Conservation (phyloP, 805 yeast genomes). For the Kuraishia ogatae region DNA sequence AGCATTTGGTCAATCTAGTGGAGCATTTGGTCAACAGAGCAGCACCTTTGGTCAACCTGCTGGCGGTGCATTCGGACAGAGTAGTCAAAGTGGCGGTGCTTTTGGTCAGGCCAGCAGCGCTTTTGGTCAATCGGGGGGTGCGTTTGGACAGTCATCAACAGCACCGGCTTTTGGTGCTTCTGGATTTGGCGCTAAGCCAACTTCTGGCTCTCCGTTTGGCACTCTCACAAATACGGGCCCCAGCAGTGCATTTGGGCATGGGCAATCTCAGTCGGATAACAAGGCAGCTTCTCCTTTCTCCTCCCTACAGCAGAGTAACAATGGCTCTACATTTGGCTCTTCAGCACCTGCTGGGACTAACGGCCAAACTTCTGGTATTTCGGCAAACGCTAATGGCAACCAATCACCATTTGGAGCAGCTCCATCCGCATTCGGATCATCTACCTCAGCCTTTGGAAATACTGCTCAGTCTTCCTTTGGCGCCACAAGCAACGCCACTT, state of each 20-base stretch:
- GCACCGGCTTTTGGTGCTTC: neutral
- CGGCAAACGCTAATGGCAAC: neutral
- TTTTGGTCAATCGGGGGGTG: neutral
- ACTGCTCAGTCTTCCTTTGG: neutral
- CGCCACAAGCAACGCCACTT: neutral
- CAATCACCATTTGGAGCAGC: neutral
- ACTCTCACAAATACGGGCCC: neutral
- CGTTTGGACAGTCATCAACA: neutral
- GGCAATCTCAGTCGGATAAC: neutral
- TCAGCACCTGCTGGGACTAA: neutral
- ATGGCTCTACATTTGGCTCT: neutral
- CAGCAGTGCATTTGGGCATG: neutral
- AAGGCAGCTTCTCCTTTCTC: neutral
- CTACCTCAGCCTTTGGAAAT: neutral
- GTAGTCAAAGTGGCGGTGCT: neutral
- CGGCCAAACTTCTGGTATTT: too few relatives aligned
- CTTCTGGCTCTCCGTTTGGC: conserved; percentile 1
- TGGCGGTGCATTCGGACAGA: neutral
- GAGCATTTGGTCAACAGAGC: neutral
- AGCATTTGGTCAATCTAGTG: neutral
- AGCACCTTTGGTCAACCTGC: conserved; percentile 1
- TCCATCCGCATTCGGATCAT: neutral
- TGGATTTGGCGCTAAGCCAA: neutral
- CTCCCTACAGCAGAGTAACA: neutral
- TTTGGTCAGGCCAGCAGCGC: neutral